Base-by-base conservation (phyloP, 1,284 basidiomycete species). In the Coniferiporia weirii region DNA sequence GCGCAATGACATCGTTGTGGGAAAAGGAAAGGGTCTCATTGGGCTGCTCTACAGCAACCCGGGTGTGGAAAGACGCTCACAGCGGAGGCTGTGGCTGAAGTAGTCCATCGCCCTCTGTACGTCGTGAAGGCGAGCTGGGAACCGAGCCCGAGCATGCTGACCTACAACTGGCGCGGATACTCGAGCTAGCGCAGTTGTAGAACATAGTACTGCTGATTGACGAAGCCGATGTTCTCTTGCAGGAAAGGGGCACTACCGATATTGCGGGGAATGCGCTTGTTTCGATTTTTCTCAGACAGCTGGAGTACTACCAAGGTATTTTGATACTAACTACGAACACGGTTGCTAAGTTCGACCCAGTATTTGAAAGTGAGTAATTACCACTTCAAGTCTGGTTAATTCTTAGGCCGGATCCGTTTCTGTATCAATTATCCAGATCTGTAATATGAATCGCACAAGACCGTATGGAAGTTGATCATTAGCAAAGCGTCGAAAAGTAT, bases 191-290 rank as follows among this genome's bases (percentile, higher is more conserved):
- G 20, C 27, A 20, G 35, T 20, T 34, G 4, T 86, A 83, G 84
- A 82, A 81, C 61, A 82, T 82, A 0, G 82, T 85, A 52, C 78
- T 85, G 0, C 72, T 85, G 47, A 83, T 86, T 58, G 83, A 85
- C 64, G 83, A 86, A 70, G 80, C 80, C 8, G 80, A 80, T 66
- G 72, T 85, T 2, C 85, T 84, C 76, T 74, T 86, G n/a, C 82
- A 86, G 65, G 76, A 80, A 66, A 78, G 83, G 17, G 81, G 81
- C 1, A 66, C 83, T 48, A 79, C 82, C 61, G 81, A 85, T 63
- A 67, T 84, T 8, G 74, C 79, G 64, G 76, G 83, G 13, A 86
- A 85, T 64, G 82, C 83, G 1, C 81, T 86, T 77, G 83, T 86
- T 10, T 81, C 83, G 1, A 80, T 84, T 13, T 84, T 84, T 58